Evolutionary conservation across 768 basidiomycete genomes (phyloP).

Genomic region (Kwoniella sp.): DNA sequence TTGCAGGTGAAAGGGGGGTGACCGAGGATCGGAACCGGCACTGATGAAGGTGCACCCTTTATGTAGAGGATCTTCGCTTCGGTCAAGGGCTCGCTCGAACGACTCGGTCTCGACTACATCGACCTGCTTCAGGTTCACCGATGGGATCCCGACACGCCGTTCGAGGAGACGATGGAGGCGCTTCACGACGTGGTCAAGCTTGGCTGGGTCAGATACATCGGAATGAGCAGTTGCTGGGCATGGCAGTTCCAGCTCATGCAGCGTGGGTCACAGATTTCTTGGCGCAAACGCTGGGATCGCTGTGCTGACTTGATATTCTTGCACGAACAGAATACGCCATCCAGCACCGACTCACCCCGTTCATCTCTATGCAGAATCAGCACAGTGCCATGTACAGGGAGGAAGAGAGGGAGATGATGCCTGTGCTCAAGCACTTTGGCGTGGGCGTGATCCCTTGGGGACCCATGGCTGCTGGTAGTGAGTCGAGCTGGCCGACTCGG

Average conservation of each 20-base stretch:
- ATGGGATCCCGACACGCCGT: slow-evolving; percentile 60
- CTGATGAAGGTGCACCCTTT: too few species aligned
- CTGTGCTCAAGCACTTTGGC: slow-evolving; percentile 51
- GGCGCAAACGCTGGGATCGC: background rate
- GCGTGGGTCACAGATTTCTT: slow-evolving; percentile 20
- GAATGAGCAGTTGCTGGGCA: slow-evolving; percentile 52
- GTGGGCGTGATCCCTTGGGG: slow-evolving; percentile 60
- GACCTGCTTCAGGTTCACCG: slow-evolving; percentile 66
- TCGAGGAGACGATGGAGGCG: slow-evolving; percentile 58
- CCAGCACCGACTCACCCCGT: slow-evolving; percentile 58
- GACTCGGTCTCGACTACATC: slow-evolving; percentile 71
- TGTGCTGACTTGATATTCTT: too few species aligned
- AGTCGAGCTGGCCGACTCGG: slow-evolving; percentile 5
- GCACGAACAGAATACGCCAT: slow-evolving; percentile 58
- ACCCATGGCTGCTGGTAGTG: slow-evolving; percentile 53
- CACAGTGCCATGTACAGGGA: slow-evolving; percentile 63
- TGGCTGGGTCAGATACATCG: slow-evolving; percentile 52
- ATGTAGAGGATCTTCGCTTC: slow-evolving; percentile 64
- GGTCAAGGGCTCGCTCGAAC: slow-evolving; percentile 56
- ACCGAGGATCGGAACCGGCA: too few species aligned
- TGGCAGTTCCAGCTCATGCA: slow-evolving; percentile 49
- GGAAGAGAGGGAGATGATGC: slow-evolving; percentile 55
- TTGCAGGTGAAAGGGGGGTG: background rate
- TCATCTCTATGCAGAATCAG: slow-evolving; percentile 69
- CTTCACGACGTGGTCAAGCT: slow-evolving; percentile 52